Evolutionary conservation across 768 basidiomycete genomes (phyloP).

Genomic region (Zangia roseola): DNA sequence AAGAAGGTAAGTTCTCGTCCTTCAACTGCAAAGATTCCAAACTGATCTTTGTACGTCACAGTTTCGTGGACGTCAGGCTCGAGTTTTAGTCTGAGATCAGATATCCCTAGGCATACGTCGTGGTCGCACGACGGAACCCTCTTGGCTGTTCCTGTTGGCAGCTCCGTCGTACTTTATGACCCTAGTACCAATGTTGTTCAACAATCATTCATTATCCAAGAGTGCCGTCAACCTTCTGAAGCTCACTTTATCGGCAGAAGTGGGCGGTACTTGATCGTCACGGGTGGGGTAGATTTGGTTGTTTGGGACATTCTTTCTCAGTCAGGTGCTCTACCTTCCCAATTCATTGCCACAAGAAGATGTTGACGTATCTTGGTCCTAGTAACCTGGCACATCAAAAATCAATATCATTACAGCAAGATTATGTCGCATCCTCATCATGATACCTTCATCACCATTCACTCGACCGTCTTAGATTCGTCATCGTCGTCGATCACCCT

Average conservation of each 20-base stretch:
- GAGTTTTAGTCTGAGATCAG: conserved; percentile 64
- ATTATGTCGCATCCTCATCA: conserved; percentile 56
- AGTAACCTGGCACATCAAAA: conserved; percentile 63
- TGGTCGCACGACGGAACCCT: conserved; percentile 91
- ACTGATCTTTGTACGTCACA: conserved; percentile 7
- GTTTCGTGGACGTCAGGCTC: conserved; percentile 80
- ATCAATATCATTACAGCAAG: conserved; percentile 36
- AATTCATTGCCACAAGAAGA: not conserved
- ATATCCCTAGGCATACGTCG: conserved; percentile 59
- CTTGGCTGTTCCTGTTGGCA: conserved; percentile 67
- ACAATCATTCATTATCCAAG: conserved; percentile 58
- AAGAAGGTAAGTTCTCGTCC: conserved; percentile 47
- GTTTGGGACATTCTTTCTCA: conserved; percentile 73
- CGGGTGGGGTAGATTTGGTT: conserved; percentile 47
- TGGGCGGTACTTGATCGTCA: conserved; percentile 69
- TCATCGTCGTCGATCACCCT: conserved; percentile 43
- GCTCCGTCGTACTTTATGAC: conserved; percentile 74
- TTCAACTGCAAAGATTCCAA: not conserved
- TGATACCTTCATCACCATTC: conserved; percentile 60
- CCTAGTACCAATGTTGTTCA: conserved; percentile 57
- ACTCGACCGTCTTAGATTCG: conserved; percentile 32
- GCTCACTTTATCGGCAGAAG: conserved; percentile 66
- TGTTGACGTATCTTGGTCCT: conserved; percentile 1
- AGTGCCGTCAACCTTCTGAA: conserved; percentile 43
- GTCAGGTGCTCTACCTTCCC: conserved; percentile 43